Base-by-base conservation (phyloP, 2,329 filamentous ascomycete species). In the Botryotinia globosa region DNA sequence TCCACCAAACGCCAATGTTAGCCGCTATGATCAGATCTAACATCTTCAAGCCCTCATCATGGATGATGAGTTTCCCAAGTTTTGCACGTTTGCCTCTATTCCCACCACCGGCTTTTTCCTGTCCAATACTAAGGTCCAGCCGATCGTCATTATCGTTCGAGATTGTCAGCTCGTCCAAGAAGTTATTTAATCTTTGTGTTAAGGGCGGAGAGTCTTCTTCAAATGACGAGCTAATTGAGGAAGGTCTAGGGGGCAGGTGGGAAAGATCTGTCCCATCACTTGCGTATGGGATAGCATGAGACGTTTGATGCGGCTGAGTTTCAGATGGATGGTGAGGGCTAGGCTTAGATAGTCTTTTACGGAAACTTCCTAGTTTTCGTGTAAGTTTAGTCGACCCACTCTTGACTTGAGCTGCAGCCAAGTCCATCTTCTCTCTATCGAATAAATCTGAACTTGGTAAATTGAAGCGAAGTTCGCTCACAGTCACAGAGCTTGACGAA, bases 1-100 rank as follows among this genome's bases (percentile, higher is more conserved):
- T 90, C 94, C 95, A 98, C 93, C 94, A 99, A 25, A 98, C 84
- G 1, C 92, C 94, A 83, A 99, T 88, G 80, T 97, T 98, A 18
- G 94, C 92, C 6, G 95, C 93, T 32, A 99, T 93, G 0, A 97
- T 85, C 73, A 99, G 82, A 84, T 99, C 96, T 78, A 98, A 82
- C 95, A 99, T 98, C 84, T 97, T 97, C 76, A 97, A 83, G 0
- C 96, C 96, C 78, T 97, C 94, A 72, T 95, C 90, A 77, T 94
- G 89, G 54, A 99, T 87, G 69, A 98, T 94, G 69, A 99, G 84
- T 82, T 98, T 99, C 0, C 95, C 96, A 77, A 99, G 84, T 84
- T 99, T 99, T 5, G 94, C 94, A 78, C 93, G 89, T 81, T 93
- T 94, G 0, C 95, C 95, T 62, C 91, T 87, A 79, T 92, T 91